Evolutionary conservation across 257 asterid species (phyloP).

Genomic region (Solanum rostratum): DNA sequence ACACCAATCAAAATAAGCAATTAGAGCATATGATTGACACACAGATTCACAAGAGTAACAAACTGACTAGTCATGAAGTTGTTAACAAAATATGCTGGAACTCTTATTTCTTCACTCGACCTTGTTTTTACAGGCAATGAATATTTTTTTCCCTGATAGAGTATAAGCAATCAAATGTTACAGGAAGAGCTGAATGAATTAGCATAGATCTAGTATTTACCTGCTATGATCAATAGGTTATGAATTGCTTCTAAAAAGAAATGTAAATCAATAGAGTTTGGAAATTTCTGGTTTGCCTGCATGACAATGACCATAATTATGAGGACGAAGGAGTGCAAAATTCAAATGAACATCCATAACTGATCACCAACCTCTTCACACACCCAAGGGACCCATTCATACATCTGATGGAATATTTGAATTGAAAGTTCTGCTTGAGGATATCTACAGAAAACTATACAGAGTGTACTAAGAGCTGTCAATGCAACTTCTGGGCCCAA

Average conservation of each 20-base stretch:
- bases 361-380: constrained; percentile 52
- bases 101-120: neutral
- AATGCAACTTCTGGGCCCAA: constrained; percentile 46
- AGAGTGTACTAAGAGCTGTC: constrained; percentile 61
- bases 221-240: constrained; percentile 48
- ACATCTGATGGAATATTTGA: constrained; percentile 42
- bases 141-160: neutral
- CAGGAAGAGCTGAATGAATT: neutral
- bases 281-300: constrained; percentile 54
- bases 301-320: constrained; percentile 5
- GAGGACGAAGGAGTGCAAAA: neutral
- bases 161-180: neutral
- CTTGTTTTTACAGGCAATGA: neutral
- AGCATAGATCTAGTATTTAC: constrained; percentile 17
- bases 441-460: constrained; percentile 57
- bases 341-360: constrained; percentile 2
- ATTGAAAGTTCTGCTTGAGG: constrained; percentile 45
- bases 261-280: constrained; percentile 34
- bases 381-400: constrained; percentile 77
- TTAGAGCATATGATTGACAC: neutral
- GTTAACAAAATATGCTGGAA: neutral
- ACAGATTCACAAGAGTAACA: neutral
- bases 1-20: neutral
- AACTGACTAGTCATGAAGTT: neutral
- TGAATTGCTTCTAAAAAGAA: constrained; percentile 73